These are phyloP conservation scores for Epichloe elymi DNA, from an alignment of 2,329 filamentous ascomycete species.

Conservation along the genomic window DNA sequence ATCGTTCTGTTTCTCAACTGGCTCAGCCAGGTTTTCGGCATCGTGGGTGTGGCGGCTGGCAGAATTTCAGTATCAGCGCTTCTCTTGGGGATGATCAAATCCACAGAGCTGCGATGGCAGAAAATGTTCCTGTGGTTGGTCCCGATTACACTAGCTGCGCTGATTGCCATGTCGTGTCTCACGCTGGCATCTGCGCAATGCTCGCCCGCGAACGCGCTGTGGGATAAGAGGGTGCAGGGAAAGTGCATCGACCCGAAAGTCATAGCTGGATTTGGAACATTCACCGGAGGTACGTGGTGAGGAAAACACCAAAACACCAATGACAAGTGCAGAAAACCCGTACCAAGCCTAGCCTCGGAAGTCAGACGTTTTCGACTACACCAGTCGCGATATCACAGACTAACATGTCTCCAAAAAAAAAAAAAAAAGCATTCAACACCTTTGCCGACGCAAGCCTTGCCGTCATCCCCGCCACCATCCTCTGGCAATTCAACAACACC, in stretches of 20 bases:
- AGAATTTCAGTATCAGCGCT: conserved; percentile 12
- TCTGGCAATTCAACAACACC: conserved; percentile 63
- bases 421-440: conserved; percentile 11
- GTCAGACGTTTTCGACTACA: background rate
- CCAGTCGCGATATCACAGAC: too few species aligned
- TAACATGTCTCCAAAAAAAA: background rate
- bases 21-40: conserved; percentile 10
- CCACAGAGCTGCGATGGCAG: conserved; percentile 11
- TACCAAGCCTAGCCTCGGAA: too few species aligned
- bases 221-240: conserved; percentile 9
- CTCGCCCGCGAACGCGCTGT: conserved; percentile 9
- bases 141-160: conserved; percentile 8
- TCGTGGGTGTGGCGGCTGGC: conserved; percentile 11
- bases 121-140: conserved; percentile 10
- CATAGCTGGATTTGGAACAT: conserved; percentile 9
- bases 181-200: conserved; percentile 12
- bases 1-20: conserved; percentile 11
- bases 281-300: conserved; percentile 9
- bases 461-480: conserved; percentile 11
- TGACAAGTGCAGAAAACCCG: background rate
- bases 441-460: conserved; percentile 12
- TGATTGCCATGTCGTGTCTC: conserved; percentile 11
- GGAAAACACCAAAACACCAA: background rate
- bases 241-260: conserved; percentile 10
- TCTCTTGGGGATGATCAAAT: conserved; percentile 9